Conservation (phyloP, 768 basidiomycete genomes). For the Boletus vinaceobasis region DNA sequence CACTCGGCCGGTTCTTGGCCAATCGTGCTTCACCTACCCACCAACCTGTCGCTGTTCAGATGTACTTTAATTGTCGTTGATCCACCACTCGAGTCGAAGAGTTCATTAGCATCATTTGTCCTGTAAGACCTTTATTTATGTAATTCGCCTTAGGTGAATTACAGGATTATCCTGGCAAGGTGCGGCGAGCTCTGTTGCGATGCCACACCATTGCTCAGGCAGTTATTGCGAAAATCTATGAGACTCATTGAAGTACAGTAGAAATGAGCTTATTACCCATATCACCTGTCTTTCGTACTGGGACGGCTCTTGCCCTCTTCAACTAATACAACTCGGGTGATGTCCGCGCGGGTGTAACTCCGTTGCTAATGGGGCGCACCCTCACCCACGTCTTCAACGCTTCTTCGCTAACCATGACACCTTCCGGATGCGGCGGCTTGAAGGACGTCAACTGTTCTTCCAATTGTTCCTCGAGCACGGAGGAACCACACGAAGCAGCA, state of each 20-base stretch:
- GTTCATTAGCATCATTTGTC: neutral
- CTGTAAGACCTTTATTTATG: neutral
- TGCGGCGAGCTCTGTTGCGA: neutral
- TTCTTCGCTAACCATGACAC: constrained; percentile 70
- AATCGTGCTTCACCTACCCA: neutral
- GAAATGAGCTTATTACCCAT: neutral
- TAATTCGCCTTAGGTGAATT: neutral
- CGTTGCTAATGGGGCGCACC: constrained; percentile 28
- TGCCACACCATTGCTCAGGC: neutral
- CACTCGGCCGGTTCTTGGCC: neutral
- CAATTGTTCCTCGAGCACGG: constrained; percentile 68
- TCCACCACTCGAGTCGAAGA: neutral
- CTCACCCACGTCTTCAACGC: constrained; percentile 39
- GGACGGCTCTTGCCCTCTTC: neutral
- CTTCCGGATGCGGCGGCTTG: constrained; percentile 72
- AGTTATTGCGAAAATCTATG: neutral
- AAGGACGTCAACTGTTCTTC: constrained; percentile 58
- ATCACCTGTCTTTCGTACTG: neutral
- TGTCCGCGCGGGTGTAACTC: constrained; percentile 21
- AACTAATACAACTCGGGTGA: constrained; percentile 20
- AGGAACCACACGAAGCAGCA: constrained; percentile 63
- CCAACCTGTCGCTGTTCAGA: neutral
- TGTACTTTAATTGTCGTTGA: neutral
- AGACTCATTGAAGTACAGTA: neutral
- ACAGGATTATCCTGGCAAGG: neutral